Conservation (phyloP, 192 early-diverging fungal species). For the Coemansia interrupta region DNA sequence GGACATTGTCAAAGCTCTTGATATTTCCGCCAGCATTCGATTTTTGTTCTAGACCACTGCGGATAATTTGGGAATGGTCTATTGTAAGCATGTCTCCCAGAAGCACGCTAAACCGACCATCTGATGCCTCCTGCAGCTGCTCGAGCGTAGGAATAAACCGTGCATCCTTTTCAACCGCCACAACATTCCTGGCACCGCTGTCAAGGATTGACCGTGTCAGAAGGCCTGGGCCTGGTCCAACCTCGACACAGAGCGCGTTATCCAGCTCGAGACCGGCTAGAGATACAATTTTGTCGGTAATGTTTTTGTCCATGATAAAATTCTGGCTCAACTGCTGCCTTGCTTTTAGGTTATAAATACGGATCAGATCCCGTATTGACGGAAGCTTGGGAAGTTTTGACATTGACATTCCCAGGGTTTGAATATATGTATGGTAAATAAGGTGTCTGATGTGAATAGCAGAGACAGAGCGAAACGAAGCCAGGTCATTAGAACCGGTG, state of each 20-base stretch:
- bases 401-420: slow-evolving; percentile 13
- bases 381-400: slow-evolving; percentile 60
- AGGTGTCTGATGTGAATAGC: no score
- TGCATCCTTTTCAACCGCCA: slow-evolving; percentile 71
- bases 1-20: slow-evolving; percentile 40
- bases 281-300: slow-evolving; percentile 72
- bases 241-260: slow-evolving; percentile 67
- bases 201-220: slow-evolving; percentile 76
- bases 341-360: slow-evolving; percentile 69
- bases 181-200: slow-evolving; percentile 57
- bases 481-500: no score
- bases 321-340: slow-evolving; percentile 74
- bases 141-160: slow-evolving; percentile 67
- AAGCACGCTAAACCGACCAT: slow-evolving; percentile 55
- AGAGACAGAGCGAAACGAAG: no score
- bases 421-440: no score
- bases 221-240: slow-evolving; percentile 75
- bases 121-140: slow-evolving; percentile 69
- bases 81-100: slow-evolving; percentile 65
- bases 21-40: slow-evolving; percentile 11
- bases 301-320: slow-evolving; percentile 77
- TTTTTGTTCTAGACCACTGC: slow-evolving; percentile 20
- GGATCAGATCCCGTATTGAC: slow-evolving; percentile 67
- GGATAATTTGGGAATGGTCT: slow-evolving; percentile 55
- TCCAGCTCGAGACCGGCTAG: slow-evolving; percentile 57